Evolutionary conservation across 208 protist species (phyloP), one percentile per base, ranked within the genome.

Genomic region (Trypanosoma caninum): DNA sequence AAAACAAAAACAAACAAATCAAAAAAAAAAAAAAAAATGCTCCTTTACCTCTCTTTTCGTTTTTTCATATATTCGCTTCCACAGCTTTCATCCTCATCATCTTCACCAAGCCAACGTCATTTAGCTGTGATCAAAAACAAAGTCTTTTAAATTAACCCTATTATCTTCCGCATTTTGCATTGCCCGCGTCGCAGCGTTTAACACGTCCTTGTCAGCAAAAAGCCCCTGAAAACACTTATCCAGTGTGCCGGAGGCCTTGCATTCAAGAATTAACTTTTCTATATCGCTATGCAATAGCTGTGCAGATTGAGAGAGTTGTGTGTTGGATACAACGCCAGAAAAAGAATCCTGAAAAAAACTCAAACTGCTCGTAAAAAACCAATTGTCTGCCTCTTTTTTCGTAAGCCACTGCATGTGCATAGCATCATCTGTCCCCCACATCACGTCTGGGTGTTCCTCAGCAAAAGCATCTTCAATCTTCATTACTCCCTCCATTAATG

Each of bases 321-420:
- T 23, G 30, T 16, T 30, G 22, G 40, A 11, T 20, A 54, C 45
- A 10, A 25, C 23, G 45, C 23, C 22, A 50, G 30, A 18, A 27
- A 23, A 13, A 25, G 30, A 10, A n/a, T n/a, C n/a, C n/a, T n/a
- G n/a, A n/a, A n/a, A n/a, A n/a, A n/a, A n/a, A n/a, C n/a, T n/a
- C n/a, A 50, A 1, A 11, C 13, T 57, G n/a, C 8, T 30, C 34
- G 47, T n/a, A 25, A 51, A n/a, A 34, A 61, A 54, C 14, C 20
- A 34, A 14, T 50, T 55, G 5, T 20, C 9, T 10, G 23, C 41
- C 33, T 71, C 61, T 34, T 62, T 25, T 25, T 72, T 61, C 67
- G 42, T 55, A 6, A 90, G 71, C 83, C 83, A 90, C 70, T 66
- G 44, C 35, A 84, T 46, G 8, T 81, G 61, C 31, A 59, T 53